These are phyloP conservation scores for Ustilago bromivora DNA, from an alignment of 1,284 basidiomycete species.

Conservation along the genomic window DNA sequence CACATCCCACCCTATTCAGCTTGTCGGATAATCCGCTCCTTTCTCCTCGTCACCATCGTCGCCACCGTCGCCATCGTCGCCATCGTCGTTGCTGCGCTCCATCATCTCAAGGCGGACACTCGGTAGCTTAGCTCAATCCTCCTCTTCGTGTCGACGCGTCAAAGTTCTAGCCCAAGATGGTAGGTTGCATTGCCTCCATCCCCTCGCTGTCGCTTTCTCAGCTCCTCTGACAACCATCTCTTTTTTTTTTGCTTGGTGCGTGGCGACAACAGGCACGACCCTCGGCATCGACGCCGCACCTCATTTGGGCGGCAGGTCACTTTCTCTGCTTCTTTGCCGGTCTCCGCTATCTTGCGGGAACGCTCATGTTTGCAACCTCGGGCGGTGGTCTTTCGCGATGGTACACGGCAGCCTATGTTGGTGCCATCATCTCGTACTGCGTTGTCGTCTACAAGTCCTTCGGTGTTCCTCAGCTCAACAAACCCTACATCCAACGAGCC, in stretches of 20 bases:
- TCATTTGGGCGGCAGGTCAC: slow-evolving; percentile 69
- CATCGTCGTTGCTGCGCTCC: slow-evolving; percentile 6
- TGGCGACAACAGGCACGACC: slow-evolving; percentile 42
- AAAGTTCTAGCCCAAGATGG: slow-evolving; percentile 23
- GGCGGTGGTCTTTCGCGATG: slow-evolving; percentile 59
- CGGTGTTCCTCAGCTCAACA: slow-evolving; percentile 66
- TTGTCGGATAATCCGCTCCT: slow-evolving; percentile 1
- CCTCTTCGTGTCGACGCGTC: not conserved
- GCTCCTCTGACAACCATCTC: slow-evolving; percentile 5
- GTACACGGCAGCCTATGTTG: slow-evolving; percentile 66
- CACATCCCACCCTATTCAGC: not conserved
- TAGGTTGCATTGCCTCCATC: slow-evolving; percentile 14
- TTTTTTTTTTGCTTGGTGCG: not conserved
- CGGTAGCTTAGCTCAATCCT: not conserved
- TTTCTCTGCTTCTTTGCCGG: slow-evolving; percentile 68
- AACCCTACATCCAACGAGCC: slow-evolving; percentile 68
- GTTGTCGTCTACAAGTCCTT: slow-evolving; percentile 70
- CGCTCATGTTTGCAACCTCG: slow-evolving; percentile 53
- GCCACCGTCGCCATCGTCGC: too few species aligned
- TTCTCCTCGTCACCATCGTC: not conserved
- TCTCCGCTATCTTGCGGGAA: slow-evolving; percentile 62
- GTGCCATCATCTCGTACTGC: slow-evolving; percentile 69
- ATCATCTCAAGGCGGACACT: slow-evolving; percentile 11
- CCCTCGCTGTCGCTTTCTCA: not conserved
- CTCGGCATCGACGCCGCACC: slow-evolving; percentile 66